A percentile compares a stretch with the other conserved stretches of the same genome.
These are phyloP conservation scores for Xylaria castorea DNA, from an alignment of 495 filamentous ascomycete species.

Conservation along the genomic window DNA sequence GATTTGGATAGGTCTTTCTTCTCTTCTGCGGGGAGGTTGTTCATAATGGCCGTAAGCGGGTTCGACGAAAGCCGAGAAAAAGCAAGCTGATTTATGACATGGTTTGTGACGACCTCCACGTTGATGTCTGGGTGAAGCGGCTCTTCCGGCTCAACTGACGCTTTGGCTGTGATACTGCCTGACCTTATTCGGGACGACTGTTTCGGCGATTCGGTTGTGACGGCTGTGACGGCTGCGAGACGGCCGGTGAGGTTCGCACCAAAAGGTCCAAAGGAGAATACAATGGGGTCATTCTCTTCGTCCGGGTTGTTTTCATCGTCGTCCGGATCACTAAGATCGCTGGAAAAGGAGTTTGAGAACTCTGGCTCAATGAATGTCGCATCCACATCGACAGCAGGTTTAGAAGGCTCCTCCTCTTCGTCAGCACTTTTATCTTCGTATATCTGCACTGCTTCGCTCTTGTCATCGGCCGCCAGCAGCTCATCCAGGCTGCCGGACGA, in stretches of 20 bases:
- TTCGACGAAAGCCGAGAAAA: conserved; percentile 94
- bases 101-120: conserved; percentile 64
- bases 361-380: conserved; percentile 44
- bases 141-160: conserved; percentile 38
- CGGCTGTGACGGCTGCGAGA: conserved; percentile 74
- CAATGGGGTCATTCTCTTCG: conserved; percentile 91
- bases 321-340: conserved; percentile 68
- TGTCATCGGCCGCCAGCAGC: conserved; percentile 39
- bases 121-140: conserved; percentile 32
- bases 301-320: conserved; percentile 76
- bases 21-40: conserved; percentile 76
- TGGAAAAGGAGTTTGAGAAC: conserved; percentile 55
- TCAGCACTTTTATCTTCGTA: conserved; percentile 62
- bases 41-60: conserved; percentile 85
- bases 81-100: conserved; percentile 93
- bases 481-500: conserved; percentile 42
- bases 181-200: conserved; percentile 44
- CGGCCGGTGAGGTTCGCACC: conserved; percentile 81
- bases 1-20: conserved; percentile 62
- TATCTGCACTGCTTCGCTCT: conserved; percentile 54
- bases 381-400: conserved; percentile 28
- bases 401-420: conserved; percentile 52
- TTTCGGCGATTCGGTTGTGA: conserved; percentile 66
- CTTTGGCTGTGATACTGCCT: conserved; percentile 36
- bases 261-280: conserved; percentile 88